Conservation (phyloP, 2,329 filamentous ascomycete genomes). For the Tolypocladium inflatum region DNA sequence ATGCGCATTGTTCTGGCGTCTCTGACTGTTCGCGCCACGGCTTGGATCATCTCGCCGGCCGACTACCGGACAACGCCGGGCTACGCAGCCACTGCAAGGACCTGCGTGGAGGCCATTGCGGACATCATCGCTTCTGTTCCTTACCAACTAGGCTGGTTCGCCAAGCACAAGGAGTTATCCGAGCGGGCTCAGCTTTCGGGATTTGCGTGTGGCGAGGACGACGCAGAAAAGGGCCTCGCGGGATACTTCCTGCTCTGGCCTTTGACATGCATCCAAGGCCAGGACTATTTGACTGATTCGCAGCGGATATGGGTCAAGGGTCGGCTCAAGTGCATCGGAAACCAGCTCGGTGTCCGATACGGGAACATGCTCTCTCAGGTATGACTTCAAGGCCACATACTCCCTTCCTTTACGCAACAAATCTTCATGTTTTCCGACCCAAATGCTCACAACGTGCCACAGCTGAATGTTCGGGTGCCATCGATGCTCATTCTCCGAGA, state of each 20-base stretch:
- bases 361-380: slow-evolving; percentile 45
- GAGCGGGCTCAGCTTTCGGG: slow-evolving; percentile 27
- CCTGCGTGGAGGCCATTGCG: slow-evolving; percentile 40
- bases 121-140: slow-evolving; percentile 51
- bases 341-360: slow-evolving; percentile 47
- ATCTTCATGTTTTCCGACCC: not conserved
- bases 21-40: slow-evolving; percentile 45
- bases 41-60: slow-evolving; percentile 48
- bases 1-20: slow-evolving; percentile 44
- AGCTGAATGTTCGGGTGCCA: slow-evolving; percentile 48
- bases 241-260: slow-evolving; percentile 52
- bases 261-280: slow-evolving; percentile 38
- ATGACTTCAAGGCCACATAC: slow-evolving; percentile 1
- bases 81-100: slow-evolving; percentile 42
- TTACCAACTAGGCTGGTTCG: slow-evolving; percentile 49
- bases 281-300: slow-evolving; percentile 49
- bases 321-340: slow-evolving; percentile 41
- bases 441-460: not conserved
- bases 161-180: slow-evolving; percentile 29
- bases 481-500: slow-evolving; percentile 51
- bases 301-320: slow-evolving; percentile 46
- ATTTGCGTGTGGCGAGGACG: slow-evolving; percentile 40
- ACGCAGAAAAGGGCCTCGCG: slow-evolving; percentile 40
- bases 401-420: not conserved
- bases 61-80: slow-evolving; percentile 54